Conservation (phyloP, 2,329 filamentous ascomycete genomes). For the Pseudogymnoascus sp. region DNA sequence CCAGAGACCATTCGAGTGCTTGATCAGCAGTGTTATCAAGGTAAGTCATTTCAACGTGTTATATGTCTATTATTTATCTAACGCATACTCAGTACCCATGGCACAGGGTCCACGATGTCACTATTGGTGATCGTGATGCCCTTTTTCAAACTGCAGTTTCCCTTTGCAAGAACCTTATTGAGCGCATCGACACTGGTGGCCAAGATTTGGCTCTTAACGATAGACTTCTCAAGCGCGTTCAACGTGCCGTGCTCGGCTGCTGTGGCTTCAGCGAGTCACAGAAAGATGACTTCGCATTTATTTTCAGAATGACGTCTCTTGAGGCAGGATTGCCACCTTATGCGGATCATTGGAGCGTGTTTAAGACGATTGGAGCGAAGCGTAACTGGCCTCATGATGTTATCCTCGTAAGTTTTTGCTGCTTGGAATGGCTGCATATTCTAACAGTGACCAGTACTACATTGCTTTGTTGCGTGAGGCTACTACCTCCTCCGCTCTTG, state of each 20-base stretch:
- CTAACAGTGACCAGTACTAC: conserved; percentile 40
- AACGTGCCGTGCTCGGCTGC: conserved; percentile 45
- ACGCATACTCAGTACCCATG: conserved; percentile 45
- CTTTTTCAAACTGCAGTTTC: conserved; percentile 44
- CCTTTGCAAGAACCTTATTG: conserved; percentile 39
- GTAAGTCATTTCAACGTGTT: conserved; percentile 15
- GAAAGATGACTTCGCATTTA: conserved; percentile 49
- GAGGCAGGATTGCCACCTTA: conserved; percentile 41
- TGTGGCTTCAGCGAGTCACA: conserved; percentile 52
- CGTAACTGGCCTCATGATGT: conserved; percentile 42
- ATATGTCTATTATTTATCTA: background rate
- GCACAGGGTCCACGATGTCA: conserved; percentile 49
- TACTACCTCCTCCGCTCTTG: conserved; percentile 35
- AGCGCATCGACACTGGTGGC: conserved; percentile 33
- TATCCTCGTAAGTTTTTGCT: conserved; percentile 40
- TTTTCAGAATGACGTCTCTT: conserved; percentile 31
- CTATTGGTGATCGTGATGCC: conserved; percentile 45
- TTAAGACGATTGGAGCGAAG: conserved; percentile 45
- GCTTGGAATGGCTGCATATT: background rate
- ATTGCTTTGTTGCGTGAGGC: conserved; percentile 47
- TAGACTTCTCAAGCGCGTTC: conserved; percentile 46
- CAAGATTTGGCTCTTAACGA: conserved; percentile 40
- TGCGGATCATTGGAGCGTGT: conserved; percentile 42
- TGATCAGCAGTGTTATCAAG: conserved; percentile 47
- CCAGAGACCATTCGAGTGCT: conserved; percentile 56